phyloP scores from a whole-genome alignment of 345 rosid species.

The Arabidopsis arenosa region DNA sequence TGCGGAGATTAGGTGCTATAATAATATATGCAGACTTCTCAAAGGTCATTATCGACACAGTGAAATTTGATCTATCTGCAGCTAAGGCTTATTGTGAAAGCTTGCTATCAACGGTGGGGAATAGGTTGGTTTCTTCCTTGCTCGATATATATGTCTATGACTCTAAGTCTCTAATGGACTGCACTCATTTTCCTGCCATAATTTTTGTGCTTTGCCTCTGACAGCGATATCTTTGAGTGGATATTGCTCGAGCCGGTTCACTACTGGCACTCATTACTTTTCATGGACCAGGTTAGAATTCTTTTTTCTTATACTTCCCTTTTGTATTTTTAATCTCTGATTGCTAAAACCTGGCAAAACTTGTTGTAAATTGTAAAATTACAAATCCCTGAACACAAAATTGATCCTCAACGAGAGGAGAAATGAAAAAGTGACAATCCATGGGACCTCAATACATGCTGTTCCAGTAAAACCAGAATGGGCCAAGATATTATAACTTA shows the following conservation, averaged over 20 bases:
- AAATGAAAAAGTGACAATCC: constrained; percentile 13
- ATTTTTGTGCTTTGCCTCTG: constrained; percentile 37
- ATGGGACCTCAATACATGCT: constrained; percentile 21
- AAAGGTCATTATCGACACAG: constrained; percentile 86
- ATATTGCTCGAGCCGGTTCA: constrained; percentile 80
- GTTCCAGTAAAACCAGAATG: constrained; percentile 30
- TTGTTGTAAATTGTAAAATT: constrained; percentile 12
- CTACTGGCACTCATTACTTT: constrained; percentile 92
- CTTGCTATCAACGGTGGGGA: constrained; percentile 77
- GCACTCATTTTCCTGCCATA: constrained; percentile 27
- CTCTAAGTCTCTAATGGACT: constrained; percentile 3
- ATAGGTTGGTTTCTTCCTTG: constrained; percentile 59
- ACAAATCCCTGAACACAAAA: constrained; percentile 15
- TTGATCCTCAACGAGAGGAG: constrained; percentile 22
- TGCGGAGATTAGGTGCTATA: constrained; percentile 91
- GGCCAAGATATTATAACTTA: constrained; percentile 15
- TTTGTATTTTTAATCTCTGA: constrained; percentile 14
- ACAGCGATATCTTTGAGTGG: constrained; percentile 89
- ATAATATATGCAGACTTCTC: constrained; percentile 92
- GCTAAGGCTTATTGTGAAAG: constrained; percentile 90
- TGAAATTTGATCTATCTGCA: constrained; percentile 68
- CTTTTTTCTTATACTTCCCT: constrained; percentile 7
- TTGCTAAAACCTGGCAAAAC: constrained; percentile 13
- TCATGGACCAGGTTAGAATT: constrained; percentile 89
- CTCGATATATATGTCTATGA: constrained; percentile 6